Conservation (phyloP, 495 filamentous ascomycete genomes). For the Penicillium odoratum region DNA sequence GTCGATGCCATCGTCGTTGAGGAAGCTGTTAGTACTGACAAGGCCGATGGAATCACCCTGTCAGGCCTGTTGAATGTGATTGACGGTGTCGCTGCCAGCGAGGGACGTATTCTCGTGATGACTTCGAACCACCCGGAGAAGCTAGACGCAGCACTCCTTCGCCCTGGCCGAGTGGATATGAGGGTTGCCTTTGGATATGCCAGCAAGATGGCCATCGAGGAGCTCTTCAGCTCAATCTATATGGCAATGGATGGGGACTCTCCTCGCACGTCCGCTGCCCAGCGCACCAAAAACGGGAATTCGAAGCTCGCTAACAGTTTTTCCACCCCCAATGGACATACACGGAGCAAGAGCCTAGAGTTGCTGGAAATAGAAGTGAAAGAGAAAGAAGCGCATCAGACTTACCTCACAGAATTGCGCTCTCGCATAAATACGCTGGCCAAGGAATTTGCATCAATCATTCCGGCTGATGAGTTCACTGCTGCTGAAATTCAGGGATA, state of each 20-base stretch:
- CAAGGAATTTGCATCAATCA: conserved; percentile 54
- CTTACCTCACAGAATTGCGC: conserved; percentile 6
- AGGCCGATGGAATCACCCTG: conserved; percentile 52
- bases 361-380: conserved; percentile 2
- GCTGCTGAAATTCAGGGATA: conserved; percentile 81
- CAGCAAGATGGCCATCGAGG: conserved; percentile 57
- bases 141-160: conserved; percentile 72
- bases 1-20: conserved; percentile 6
- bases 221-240: conserved; percentile 76
- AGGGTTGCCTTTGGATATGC: conserved; percentile 68
- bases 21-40: conserved; percentile 9
- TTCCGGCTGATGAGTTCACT: conserved; percentile 66
- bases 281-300: conserved; percentile 1
- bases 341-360: neutral
- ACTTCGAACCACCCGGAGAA: conserved; percentile 79
- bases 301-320: neutral
- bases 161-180: conserved; percentile 78
- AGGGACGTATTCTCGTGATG: conserved; percentile 81
- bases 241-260: conserved; percentile 34
- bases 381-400: conserved; percentile 7
- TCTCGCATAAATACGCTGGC: conserved; percentile 45
- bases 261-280: conserved; percentile 5
- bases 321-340: neutral
- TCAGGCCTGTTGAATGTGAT: conserved; percentile 78
- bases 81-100: conserved; percentile 75